Percentiles rank a stretch among this genome's conserved stretches.
Evolutionary conservation across 2,329 filamentous ascomycete species (phyloP).

Genomic region (Aplosporella prunicola): DNA sequence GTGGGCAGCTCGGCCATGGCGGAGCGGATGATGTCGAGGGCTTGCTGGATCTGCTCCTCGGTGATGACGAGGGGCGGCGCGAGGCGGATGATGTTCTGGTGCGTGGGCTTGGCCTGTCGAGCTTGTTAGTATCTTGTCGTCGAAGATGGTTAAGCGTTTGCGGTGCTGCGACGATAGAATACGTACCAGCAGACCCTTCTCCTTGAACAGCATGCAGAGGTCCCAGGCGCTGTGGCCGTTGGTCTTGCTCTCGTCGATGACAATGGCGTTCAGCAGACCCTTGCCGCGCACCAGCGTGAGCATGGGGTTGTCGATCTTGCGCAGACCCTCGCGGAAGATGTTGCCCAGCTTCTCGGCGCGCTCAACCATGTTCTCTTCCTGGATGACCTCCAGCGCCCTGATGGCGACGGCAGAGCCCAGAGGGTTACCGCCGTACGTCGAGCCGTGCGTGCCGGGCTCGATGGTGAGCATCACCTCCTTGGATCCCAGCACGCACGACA

Average conservation of each 20-base stretch:
- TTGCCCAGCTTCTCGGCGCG: conserved; percentile 73
- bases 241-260: conserved; percentile 84
- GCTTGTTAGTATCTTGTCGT: conserved; percentile 8
- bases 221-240: conserved; percentile 90
- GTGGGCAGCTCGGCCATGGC: conserved; percentile 72
- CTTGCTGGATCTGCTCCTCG: conserved; percentile 71
- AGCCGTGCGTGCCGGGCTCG: conserved; percentile 93
- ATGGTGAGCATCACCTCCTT: conserved; percentile 92
- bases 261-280: conserved; percentile 87
- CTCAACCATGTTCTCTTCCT: conserved; percentile 81
- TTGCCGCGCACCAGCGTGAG: conserved; percentile 81
- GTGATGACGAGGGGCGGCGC: conserved; percentile 94
- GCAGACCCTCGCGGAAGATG: conserved; percentile 70
- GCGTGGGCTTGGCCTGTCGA: conserved; percentile 85
- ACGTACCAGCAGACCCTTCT: conserved; percentile 83
- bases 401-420: conserved; percentile 93
- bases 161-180: conserved; percentile 5
- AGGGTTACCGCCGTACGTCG: conserved; percentile 97
- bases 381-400: conserved; percentile 83
- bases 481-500: conserved; percentile 79
- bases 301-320: conserved; percentile 66
- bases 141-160: too few species aligned
- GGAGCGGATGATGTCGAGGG: conserved; percentile 70
- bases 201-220: conserved; percentile 88
- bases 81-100: conserved; percentile 96